Percentiles rank a stretch among this genome's conserved stretches.
These are phyloP conservation scores for Linnemannia hyalina DNA, from an alignment of 192 early-diverging fungal species.

Conservation along the genomic window DNA sequence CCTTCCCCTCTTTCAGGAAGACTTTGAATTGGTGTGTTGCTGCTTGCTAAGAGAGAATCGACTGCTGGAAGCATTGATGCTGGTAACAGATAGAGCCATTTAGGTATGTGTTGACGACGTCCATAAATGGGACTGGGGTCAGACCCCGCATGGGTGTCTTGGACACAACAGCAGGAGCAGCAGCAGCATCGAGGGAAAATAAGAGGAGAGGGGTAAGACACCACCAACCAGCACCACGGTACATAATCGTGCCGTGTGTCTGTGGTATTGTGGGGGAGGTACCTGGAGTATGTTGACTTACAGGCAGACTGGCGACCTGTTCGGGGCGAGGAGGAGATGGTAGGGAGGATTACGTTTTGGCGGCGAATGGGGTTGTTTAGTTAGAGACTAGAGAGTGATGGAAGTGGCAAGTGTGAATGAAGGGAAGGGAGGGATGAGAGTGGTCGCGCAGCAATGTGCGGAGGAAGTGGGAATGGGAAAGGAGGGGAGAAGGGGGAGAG, in stretches of 20 bases:
- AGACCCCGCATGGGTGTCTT: not conserved
- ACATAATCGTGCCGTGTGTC: not conserved
- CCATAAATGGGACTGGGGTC: not conserved
- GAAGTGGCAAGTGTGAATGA: not conserved
- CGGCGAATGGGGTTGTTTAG: too few relatives aligned
- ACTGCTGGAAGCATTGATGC: not conserved
- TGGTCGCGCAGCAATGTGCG: constrained; percentile 4
- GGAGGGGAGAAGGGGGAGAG: not conserved
- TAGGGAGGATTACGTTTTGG: not conserved
- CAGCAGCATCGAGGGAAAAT: not conserved
- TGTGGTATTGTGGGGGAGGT: constrained; percentile 5
- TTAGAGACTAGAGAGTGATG: not conserved
- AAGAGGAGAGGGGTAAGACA: not conserved
- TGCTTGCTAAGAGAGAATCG: not conserved
- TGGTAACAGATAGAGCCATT: not conserved
- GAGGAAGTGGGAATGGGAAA: constrained; percentile 4
- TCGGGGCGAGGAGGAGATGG: not conserved
- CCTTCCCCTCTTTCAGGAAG: not conserved
- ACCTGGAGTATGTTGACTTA: not conserved
- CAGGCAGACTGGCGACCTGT: not conserved
- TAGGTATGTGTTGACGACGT: not conserved
- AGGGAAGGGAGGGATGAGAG: not conserved
- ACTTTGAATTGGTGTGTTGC: too few relatives aligned
- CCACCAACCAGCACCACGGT: not conserved
- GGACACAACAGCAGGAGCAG: not conserved